Evolutionary conservation across 495 filamentous ascomycete species (phyloP).

Genomic region (Penicillium salamii): DNA sequence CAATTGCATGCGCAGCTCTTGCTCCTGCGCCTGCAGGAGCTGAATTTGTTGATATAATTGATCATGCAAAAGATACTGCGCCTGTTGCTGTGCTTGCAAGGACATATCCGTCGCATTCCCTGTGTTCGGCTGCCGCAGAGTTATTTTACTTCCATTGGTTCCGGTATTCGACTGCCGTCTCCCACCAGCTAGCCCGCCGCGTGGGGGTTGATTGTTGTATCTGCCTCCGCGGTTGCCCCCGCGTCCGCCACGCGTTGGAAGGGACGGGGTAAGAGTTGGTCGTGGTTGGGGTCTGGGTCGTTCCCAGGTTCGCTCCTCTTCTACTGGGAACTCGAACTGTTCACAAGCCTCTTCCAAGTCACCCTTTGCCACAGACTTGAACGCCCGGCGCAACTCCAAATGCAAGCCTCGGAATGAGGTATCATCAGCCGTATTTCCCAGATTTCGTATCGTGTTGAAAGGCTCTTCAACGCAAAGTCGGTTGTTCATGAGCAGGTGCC

Average conservation of each 20-base stretch:
- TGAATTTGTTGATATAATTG: conserved; percentile 63
- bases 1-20: conserved; percentile 58
- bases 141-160: conserved; percentile 39
- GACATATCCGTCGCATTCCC: conserved; percentile 38
- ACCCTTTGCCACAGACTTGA: conserved; percentile 70
- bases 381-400: conserved; percentile 82
- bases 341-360: conserved; percentile 79
- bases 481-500: conserved; percentile 75
- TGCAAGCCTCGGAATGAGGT: conserved; percentile 89
- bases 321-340: conserved; percentile 78
- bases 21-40: conserved; percentile 62
- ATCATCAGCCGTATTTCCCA: conserved; percentile 95
- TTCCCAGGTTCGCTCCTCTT: conserved; percentile 76
- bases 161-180: conserved; percentile 54
- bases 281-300: conserved; percentile 63
- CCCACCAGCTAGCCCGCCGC: conserved; percentile 43
- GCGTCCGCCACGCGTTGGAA: conserved; percentile 46
- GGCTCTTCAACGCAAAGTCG: conserved; percentile 93
- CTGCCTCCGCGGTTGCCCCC: conserved; percentile 59
- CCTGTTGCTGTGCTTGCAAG: conserved; percentile 47
- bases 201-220: conserved; percentile 44
- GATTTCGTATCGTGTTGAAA: conserved; percentile 88
- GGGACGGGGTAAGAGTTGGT: conserved; percentile 54
- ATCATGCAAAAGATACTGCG: conserved; percentile 53
- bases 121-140: conserved; percentile 32